Evolutionary conservation across 1,284 basidiomycete species (phyloP).

Genomic region (Malassezia sp.): DNA sequence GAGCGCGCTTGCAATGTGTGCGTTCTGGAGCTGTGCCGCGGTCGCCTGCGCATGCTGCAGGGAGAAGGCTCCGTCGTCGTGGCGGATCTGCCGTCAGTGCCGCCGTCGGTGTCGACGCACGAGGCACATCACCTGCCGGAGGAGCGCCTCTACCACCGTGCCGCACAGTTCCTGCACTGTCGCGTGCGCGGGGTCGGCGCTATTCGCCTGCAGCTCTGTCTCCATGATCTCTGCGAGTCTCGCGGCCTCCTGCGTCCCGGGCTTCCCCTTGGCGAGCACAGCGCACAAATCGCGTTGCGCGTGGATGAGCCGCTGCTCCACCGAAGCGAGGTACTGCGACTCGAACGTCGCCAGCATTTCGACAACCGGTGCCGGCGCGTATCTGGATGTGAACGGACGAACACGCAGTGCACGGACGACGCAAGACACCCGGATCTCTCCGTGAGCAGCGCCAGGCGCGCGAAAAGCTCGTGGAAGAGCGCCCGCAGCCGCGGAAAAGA

Average conservation of each 20-base stretch:
- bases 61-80: constrained; percentile 1
- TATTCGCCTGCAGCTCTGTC: too few species aligned
- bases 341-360: not conserved
- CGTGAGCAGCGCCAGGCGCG: not conserved
- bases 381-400: too few species aligned
- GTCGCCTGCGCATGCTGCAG: not conserved
- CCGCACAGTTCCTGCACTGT: too few species aligned
- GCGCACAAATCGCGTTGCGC: not conserved
- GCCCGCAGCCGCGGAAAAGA: constrained; percentile 6
- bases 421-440: not conserved
- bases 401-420: not conserved
- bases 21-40: not conserved
- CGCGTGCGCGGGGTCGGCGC: too few species aligned
- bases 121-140: too few species aligned
- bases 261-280: too few species aligned
- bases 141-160: too few species aligned
- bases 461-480: constrained; percentile 4
- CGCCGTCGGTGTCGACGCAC: too few species aligned
- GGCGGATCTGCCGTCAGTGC: too few species aligned
- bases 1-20: not conserved
- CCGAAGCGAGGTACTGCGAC: not conserved
- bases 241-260: too few species aligned
- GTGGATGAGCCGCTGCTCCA: not conserved
- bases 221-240: too few species aligned
- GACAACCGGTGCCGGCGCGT: not conserved